These are phyloP conservation scores for Neurospora africana DNA, from an alignment of 495 filamentous ascomycete genomes.

Conservation along the genomic window DNA sequence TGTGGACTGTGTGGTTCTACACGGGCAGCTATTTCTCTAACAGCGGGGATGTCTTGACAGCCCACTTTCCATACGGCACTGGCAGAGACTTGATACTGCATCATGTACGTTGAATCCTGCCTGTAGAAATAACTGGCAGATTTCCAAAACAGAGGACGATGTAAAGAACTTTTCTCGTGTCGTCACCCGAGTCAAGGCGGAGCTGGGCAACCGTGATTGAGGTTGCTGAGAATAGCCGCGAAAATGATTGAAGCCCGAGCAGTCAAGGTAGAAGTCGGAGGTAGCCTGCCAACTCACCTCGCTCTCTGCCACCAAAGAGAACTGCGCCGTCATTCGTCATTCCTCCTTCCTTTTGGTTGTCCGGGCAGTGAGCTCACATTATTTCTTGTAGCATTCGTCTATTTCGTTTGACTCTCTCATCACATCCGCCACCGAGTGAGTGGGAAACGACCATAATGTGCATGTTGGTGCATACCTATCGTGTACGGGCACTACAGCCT, in stretches of 20 bases:
- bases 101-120: background rate
- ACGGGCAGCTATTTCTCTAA: background rate
- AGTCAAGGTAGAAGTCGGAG: background rate
- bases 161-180: background rate
- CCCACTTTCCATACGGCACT: background rate
- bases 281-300: background rate
- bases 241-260: background rate
- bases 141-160: background rate
- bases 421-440: conserved; percentile 1
- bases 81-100: background rate
- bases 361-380: background rate
- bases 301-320: background rate
- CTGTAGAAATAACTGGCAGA: background rate
- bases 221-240: conserved; percentile 2
- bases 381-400: background rate
- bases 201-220: conserved; percentile 12
- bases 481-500: conserved; percentile 1
- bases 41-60: background rate
- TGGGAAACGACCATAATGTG: background rate
- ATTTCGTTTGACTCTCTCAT: background rate
- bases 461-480: background rate
- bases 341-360: background rate
- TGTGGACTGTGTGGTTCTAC: background rate
- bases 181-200: background rate
- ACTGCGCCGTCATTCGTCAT: background rate